Base-by-base conservation (phyloP, 1,139 yeast species). In the Taiozyma sp. region DNA sequence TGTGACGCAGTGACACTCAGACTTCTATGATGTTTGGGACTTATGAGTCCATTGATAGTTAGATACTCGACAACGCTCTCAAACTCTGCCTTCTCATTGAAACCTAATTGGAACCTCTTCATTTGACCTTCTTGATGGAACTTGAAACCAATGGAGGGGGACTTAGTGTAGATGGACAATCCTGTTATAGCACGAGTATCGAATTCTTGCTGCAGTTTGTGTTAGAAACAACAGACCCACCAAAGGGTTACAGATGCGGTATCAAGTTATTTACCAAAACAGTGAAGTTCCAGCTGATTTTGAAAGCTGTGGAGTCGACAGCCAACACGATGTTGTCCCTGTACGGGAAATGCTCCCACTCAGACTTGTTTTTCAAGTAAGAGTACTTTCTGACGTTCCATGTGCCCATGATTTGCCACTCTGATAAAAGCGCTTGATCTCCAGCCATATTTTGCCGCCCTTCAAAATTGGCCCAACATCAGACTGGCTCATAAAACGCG, bases 91-190 rank as follows among this genome's bases (percentile, higher is more conserved):
- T 12, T 28, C 1, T 43, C 43, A n/a, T 41, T 34, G 16, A 61
- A 54, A 29, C 55, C 51, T 13, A 61, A 43, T 43, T 61, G 64
- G 42, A 61, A 60, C 16, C 58, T 42, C 12, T 44, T 50, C 4
- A 24, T 13, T 2, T 16, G n/a, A 4, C 24, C 24, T 30, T 38
- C 30, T 8, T 34, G 39, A 2, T 23, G 16, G 10, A 28, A 45
- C 40, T 54, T 59, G 51, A 60, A 57, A 3, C 64, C 63, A 10
- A 61, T 49, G 2, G 63, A 54, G 0, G 64, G 63, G 1, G 43
- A 14, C 42, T 55, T 57, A 47, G 55, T 51, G 48, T 54, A 59
- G 12, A 54, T 52, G 2, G 51, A 48, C 14, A 38, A 12, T 4
- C 41, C 41, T 7, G 13, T 16, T 10, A 38, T 22, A 12, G 14